phyloP scores from a whole-genome alignment of 177 flowering plant species.

The Vitis hybrid region DNA sequence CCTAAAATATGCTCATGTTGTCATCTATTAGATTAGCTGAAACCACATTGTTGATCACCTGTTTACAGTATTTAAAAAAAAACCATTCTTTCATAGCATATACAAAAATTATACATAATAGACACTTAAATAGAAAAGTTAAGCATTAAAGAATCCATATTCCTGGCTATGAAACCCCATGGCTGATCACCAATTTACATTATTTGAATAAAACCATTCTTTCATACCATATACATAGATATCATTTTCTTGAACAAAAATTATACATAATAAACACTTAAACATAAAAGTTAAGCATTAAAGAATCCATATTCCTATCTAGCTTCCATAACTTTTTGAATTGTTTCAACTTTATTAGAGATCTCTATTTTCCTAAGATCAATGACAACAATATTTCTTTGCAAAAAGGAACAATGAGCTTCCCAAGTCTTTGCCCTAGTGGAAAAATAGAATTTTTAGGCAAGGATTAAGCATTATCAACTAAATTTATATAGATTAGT shows the following conservation, averaged over 20 bases:
- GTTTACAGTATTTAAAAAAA: background rate
- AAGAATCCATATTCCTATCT: conserved; percentile 41
- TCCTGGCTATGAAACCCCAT: too few species aligned
- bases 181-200: too few species aligned
- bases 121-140: too few species aligned
- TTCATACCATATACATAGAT: too few species aligned
- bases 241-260: too few species aligned
- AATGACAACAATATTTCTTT: conserved; percentile 32
- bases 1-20: conserved; percentile 22
- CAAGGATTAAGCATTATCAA: conserved; percentile 14
- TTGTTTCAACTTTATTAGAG: conserved; percentile 9
- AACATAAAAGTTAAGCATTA: background rate
- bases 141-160: too few species aligned
- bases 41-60: conserved; percentile 53
- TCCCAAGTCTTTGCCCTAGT: conserved; percentile 30
- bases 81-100: too few species aligned
- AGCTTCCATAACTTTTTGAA: conserved; percentile 40
- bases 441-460: conserved; percentile 34
- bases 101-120: too few species aligned
- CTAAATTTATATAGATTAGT: too few species aligned
- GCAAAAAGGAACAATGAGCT: conserved; percentile 9
- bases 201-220: too few species aligned
- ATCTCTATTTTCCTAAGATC: conserved; percentile 26
- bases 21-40: conserved; percentile 23
- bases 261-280: too few species aligned